Percentiles rank a stretch among this genome's conserved stretches.
Evolutionary conservation across 768 basidiomycete genomes (phyloP).

Genomic region (Dioszegia crocea): DNA sequence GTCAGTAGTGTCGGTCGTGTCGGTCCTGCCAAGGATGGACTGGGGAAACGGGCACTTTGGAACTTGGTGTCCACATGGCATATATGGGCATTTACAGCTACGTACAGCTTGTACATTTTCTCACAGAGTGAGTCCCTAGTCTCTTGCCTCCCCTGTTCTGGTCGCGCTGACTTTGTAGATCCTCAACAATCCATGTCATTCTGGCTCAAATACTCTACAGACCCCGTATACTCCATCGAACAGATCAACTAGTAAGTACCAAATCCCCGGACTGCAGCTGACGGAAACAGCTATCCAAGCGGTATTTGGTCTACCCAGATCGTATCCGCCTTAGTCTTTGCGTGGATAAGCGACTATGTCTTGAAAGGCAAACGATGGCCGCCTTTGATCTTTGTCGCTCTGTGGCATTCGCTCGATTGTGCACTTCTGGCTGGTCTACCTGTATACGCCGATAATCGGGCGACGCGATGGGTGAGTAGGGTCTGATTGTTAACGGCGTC

Average conservation of each 20-base stretch:
- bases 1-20: constrained; percentile 13
- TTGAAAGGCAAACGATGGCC: constrained; percentile 30
- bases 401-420: constrained; percentile 6
- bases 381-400: constrained; percentile 17
- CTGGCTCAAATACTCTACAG: constrained; percentile 33
- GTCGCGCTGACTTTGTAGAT: constrained; percentile 3
- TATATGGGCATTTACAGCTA: constrained; percentile 21
- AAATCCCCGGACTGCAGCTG: neutral
- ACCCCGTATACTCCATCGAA: constrained; percentile 6
- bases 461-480: constrained; percentile 11
- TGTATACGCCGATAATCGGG: constrained; percentile 12
- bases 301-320: constrained; percentile 24
- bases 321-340: constrained; percentile 19
- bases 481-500: too few relatives aligned
- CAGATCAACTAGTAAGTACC: constrained; percentile 3
- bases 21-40: constrained; percentile 14
- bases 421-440: constrained; percentile 15
- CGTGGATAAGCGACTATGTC: constrained; percentile 27
- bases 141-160: too few relatives aligned
- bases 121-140: constrained; percentile 16
- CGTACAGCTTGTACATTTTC: constrained; percentile 20
- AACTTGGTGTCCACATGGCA: constrained; percentile 28
- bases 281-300: constrained; percentile 13
- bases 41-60: constrained; percentile 9
- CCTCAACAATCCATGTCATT: constrained; percentile 23